A percentile compares a stretch with the other conserved stretches of the same genome.
Evolutionary conservation across 768 basidiomycete genomes (phyloP).

Genomic region (Termitomyces sp.): DNA sequence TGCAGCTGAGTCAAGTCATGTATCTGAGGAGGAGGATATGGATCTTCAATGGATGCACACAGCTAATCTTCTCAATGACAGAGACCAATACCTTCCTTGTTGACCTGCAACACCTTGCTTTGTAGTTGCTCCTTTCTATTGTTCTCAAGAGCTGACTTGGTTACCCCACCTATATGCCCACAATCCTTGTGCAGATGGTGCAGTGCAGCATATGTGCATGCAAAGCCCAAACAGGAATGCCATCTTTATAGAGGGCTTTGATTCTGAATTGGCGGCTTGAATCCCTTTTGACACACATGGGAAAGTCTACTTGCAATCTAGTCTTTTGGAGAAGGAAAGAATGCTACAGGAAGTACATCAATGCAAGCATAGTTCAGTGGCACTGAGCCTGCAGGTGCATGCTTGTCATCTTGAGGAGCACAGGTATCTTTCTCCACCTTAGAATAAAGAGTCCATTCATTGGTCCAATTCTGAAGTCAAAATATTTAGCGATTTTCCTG

Average conservation of each 20-base stretch:
- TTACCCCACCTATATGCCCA: neutral
- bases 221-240: neutral
- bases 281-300: neutral
- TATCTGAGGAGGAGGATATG: neutral
- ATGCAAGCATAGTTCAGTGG: neutral
- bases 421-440: neutral
- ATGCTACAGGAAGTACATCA: neutral
- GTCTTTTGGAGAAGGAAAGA: no score
- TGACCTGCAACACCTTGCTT: neutral
- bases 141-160: neutral
- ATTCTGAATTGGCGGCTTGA: neutral
- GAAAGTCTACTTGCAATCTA: neutral
- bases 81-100: neutral
- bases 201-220: neutral
- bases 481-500: conserved; percentile 9
- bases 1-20: neutral
- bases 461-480: neutral
- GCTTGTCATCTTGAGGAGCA: no score
- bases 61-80: neutral
- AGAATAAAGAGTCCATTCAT: neutral
- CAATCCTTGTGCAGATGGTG: neutral
- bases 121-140: neutral
- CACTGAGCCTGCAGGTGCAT: neutral
- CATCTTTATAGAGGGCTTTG: neutral
- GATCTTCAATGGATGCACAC: neutral